Evolutionary conservation across 352 stramenopile genomes (phyloP).

Genomic region (Pythium angustatum): DNA sequence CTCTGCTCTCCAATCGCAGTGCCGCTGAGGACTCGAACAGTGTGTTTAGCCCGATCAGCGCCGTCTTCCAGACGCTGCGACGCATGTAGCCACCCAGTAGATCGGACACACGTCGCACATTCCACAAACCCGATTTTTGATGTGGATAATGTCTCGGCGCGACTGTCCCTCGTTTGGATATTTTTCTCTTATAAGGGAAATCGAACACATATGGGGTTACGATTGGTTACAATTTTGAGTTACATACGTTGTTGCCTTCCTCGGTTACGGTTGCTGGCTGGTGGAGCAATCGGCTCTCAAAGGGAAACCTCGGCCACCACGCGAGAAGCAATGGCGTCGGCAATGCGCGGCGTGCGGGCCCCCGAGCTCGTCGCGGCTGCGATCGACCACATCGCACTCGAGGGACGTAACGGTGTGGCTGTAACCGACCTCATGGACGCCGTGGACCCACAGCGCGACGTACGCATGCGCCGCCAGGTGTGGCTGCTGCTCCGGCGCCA

Average conservation of each 20-base stretch:
- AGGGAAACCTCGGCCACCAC: neutral
- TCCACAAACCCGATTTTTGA: slow-evolving; percentile 2
- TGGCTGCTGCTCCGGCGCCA: slow-evolving; percentile 60
- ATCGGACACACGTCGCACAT: slow-evolving; percentile 12
- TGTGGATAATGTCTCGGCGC: neutral
- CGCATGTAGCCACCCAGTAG: slow-evolving; percentile 27
- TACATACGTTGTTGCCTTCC: slow-evolving; percentile 1
- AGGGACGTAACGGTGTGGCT: slow-evolving; percentile 47
- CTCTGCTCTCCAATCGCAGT: neutral
- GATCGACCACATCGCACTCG: slow-evolving; percentile 66
- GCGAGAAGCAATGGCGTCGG: slow-evolving; percentile 6
- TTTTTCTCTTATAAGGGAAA: neutral
- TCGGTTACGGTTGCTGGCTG: slow-evolving; percentile 5
- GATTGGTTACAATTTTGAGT: neutral
- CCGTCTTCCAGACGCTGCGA: slow-evolving; percentile 28
- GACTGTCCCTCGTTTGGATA: slow-evolving; percentile 9
- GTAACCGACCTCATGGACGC: slow-evolving; percentile 42
- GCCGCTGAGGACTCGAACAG: slow-evolving; percentile 10
- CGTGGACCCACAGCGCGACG: slow-evolving; percentile 46
- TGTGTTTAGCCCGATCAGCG: slow-evolving; percentile 35
- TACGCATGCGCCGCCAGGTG: slow-evolving; percentile 44
- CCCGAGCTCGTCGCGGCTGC: slow-evolving; percentile 54
- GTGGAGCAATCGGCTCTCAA: slow-evolving; percentile 6
- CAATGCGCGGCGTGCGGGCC: slow-evolving; percentile 25
- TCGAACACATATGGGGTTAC: slow-evolving; percentile 1